Evolutionary conservation across 768 basidiomycete genomes (phyloP), one percentile per base, ranked within the genome.

Genomic region (Lentinula aciculospora): DNA sequence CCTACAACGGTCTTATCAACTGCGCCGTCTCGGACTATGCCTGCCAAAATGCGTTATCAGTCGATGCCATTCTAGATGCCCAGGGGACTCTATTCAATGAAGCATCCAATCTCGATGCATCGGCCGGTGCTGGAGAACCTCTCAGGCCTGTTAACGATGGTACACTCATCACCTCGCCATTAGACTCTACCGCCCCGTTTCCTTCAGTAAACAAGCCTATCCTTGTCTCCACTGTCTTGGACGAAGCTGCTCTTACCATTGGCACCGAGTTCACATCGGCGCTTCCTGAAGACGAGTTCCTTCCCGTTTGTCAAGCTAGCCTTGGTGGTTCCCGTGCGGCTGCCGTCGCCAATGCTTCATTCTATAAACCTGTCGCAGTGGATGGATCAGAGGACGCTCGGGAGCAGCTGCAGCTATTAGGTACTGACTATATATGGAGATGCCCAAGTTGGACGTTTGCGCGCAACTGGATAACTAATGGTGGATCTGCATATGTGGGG

Each of bases 401-500:
- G 28, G 67, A 71, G n/a, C 80, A 81, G 58, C 73, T 90, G 23
- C 74, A 83, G 65, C 56, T 63, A 23, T 67, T 89, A 21, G 87
- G 81, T 45, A 88, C 89, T 1, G 89, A 92, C 68, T 79, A 82
- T 58, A 60, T 84, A 9, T 91, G 83, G 83, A 81, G 78, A 61
- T 90, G 89, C 67, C 72, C 89, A 15, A 76, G 76, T 29, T 89
- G 85, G 86, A 82, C 82, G 3, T 86, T 90, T 59, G 81, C 86
- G 1, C 76, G 86, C 39, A 80, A 76, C 63, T 91, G 85, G 86
- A 80, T 78, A n/a, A 67, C 70, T 36, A 64, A 79, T 59, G 87
- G 89, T 27, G 88, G 87, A 9, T 76, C 67, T 36, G 86, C 80
- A n/a, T 89, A 76, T 64, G 85, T 88, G 19, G 88, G 86, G 28